These are phyloP conservation scores for Teratosphaeria zuluensis DNA, from an alignment of 2,329 filamentous ascomycete species.

Conservation along the genomic window DNA sequence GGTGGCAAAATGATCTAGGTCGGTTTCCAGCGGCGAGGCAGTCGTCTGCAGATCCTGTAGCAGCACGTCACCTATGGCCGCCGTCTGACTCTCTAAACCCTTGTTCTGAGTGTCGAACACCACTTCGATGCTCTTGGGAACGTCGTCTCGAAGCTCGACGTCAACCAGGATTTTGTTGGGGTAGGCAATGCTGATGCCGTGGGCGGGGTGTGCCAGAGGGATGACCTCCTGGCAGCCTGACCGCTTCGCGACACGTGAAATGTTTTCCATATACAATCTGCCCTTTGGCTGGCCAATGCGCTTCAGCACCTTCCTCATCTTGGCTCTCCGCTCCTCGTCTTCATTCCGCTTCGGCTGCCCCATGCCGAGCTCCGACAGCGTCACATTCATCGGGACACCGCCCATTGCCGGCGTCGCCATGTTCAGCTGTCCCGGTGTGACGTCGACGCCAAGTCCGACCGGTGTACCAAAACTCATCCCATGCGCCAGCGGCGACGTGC, in stretches of 20 bases:
- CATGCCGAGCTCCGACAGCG: constrained; percentile 35
- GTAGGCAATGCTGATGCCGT: constrained; percentile 23
- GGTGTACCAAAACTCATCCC: constrained; percentile 23
- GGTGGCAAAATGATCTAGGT: constrained; percentile 58
- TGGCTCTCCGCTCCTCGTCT: constrained; percentile 43
- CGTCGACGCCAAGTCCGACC: constrained; percentile 20
- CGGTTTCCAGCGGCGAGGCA: constrained; percentile 49
- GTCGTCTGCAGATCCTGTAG: constrained; percentile 53
- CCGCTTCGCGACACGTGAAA: constrained; percentile 58
- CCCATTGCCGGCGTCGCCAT: constrained; percentile 23
- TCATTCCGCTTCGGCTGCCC: constrained; percentile 32
- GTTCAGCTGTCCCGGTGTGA: constrained; percentile 33
- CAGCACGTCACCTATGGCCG: constrained; percentile 56
- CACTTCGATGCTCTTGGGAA: constrained; percentile 47
- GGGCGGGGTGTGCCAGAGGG: background rate
- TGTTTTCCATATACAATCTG: constrained; percentile 61
- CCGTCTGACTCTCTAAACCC: constrained; percentile 51
- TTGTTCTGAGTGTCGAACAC: constrained; percentile 52
- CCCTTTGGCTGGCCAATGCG: constrained; percentile 59
- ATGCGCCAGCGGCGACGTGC: constrained; percentile 14
- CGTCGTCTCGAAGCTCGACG: constrained; percentile 20
- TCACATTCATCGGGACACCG: constrained; percentile 33
- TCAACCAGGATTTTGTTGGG: constrained; percentile 24
- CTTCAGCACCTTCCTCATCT: constrained; percentile 53
- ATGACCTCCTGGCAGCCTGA: background rate